Evolutionary conservation across 106 monocot species (phyloP), one percentile per base, ranked within the genome.

Genomic region (Acorus calamus): DNA sequence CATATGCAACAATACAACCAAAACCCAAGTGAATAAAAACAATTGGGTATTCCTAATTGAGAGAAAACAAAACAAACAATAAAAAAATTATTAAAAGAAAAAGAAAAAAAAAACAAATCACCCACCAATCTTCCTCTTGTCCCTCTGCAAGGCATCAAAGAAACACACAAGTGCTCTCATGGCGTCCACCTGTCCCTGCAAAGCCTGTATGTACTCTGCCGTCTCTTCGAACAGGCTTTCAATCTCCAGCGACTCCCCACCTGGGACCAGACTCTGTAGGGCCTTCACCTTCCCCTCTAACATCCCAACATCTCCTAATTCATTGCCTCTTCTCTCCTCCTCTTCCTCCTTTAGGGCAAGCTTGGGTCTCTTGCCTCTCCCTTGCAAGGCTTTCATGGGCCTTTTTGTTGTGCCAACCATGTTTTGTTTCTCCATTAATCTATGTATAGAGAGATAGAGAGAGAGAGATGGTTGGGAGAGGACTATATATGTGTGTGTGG

Each of bases 201-300:
- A 54, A 8, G 66, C 66, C 10, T 66, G 44, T 8, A 66, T 54
- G n/a, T 66, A 66, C 42, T 66, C 44, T 43, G 66, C 66, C 4
- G 66, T 66, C 66, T 66, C 66, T 12, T 66, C 66, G 42, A 66
- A 66, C 52, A 66, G 42, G 9, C 14, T 66, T 11, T 66, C 66
- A 14, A 66, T 14, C 42, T 12, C 66, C 4, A 66, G 7, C 8
- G 53, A 42, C 42, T 66, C 66, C 6, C 66, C 66, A 1, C 66
- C 66, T 0, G 66, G 66, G n/a, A 66, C 53, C 4, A 66, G 53
- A 52, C 66, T 66, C 53, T 66, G 54, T 11, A 66, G 53, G 4
- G 53, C 53, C 42, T 44, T 53, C 28, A 66, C 42, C 42, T 44
- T 66, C 53, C 52, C 55, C 53, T 66, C 66, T 43, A 66, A 8